Evolutionary conservation across 371 early-diverging fungal genomes (phyloP).

Genomic region (Choanephora cucurbitarum): DNA sequence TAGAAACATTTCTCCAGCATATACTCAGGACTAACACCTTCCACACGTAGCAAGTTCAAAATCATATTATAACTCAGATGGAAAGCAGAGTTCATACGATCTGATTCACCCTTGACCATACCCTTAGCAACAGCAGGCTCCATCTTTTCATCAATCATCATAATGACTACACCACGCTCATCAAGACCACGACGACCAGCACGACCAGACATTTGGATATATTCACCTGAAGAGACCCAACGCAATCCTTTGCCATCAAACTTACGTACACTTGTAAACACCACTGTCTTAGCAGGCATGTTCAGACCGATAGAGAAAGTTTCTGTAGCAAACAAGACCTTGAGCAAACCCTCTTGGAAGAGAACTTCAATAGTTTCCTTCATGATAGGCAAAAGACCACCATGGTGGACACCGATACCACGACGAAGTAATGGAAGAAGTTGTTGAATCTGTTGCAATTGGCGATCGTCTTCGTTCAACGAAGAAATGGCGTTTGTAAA

Average conservation of each 20-base stretch:
- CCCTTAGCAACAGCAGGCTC: slow-evolving; percentile 91
- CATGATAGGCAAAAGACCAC: slow-evolving; percentile 98
- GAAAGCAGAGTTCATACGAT: slow-evolving; percentile 97
- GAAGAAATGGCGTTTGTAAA: slow-evolving; percentile 93
- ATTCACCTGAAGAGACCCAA: slow-evolving; percentile 97
- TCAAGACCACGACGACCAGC: slow-evolving; percentile 98
- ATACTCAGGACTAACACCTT: slow-evolving; percentile 94
- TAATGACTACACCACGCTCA: slow-evolving; percentile 97
- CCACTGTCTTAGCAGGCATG: slow-evolving; percentile 99
- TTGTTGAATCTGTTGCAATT: slow-evolving; percentile 94
- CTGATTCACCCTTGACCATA: slow-evolving; percentile 95
- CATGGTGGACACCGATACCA: slow-evolving; percentile 99
- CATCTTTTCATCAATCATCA: slow-evolving; percentile 97
- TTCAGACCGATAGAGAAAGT: slow-evolving; percentile 99
- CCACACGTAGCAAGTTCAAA: slow-evolving; percentile 96
- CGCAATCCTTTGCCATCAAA: slow-evolving; percentile 94
- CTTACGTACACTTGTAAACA: slow-evolving; percentile 97
- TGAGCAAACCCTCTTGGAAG: slow-evolving; percentile 98
- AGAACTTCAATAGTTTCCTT: slow-evolving; percentile 99
- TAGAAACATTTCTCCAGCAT: slow-evolving; percentile 96
- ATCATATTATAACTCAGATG: slow-evolving; percentile 99
- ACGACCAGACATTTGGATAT: slow-evolving; percentile 99
- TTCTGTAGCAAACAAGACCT: slow-evolving; percentile 99
- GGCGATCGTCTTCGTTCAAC: slow-evolving; percentile 93
- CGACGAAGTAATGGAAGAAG: slow-evolving; percentile 93